Evolutionary conservation across 441 rosid genomes (phyloP).

Genomic region (Erodium trifolium): DNA sequence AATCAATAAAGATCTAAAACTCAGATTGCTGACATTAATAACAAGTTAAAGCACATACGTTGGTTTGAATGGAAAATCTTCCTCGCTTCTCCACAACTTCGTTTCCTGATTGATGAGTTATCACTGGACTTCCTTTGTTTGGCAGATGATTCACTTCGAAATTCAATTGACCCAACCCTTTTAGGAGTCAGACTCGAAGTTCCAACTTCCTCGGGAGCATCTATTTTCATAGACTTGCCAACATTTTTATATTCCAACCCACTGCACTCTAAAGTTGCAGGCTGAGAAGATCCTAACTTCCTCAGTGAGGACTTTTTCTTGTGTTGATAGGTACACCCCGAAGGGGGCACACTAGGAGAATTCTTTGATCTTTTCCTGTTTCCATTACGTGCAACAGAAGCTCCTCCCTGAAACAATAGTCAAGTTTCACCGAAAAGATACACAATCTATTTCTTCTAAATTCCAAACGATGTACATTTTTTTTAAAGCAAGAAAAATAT

Average conservation of each 20-base stretch:
- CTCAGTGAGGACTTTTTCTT: slow-evolving; percentile 41
- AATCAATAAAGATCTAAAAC: not conserved
- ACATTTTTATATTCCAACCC: slow-evolving; percentile 23
- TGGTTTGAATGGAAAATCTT: slow-evolving; percentile 25
- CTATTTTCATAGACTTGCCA: slow-evolving; percentile 38
- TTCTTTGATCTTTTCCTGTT: slow-evolving; percentile 25
- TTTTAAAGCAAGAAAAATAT: not conserved
- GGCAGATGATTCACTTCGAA: slow-evolving; percentile 27
- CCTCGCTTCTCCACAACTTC: slow-evolving; percentile 29
- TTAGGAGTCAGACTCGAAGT: slow-evolving; percentile 25
- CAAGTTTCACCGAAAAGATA: slow-evolving; percentile 8
- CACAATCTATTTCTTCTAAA: not conserved
- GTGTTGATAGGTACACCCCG: slow-evolving; percentile 38
- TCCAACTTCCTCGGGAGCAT: slow-evolving; percentile 21
- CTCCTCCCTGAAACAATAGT: slow-evolving; percentile 28
- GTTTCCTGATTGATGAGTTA: slow-evolving; percentile 27
- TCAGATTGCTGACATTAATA: not conserved
- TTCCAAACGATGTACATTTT: not conserved
- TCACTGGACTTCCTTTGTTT: slow-evolving; percentile 23
- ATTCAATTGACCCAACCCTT: slow-evolving; percentile 28
- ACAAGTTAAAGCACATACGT: slow-evolving; percentile 30
- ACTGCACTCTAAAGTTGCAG: slow-evolving; percentile 21
- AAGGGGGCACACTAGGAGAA: slow-evolving; percentile 18
- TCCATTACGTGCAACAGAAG: slow-evolving; percentile 18
- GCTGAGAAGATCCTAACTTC: slow-evolving; percentile 35